Conservation (phyloP, 805 yeast species). For the Candida caryicola region DNA sequence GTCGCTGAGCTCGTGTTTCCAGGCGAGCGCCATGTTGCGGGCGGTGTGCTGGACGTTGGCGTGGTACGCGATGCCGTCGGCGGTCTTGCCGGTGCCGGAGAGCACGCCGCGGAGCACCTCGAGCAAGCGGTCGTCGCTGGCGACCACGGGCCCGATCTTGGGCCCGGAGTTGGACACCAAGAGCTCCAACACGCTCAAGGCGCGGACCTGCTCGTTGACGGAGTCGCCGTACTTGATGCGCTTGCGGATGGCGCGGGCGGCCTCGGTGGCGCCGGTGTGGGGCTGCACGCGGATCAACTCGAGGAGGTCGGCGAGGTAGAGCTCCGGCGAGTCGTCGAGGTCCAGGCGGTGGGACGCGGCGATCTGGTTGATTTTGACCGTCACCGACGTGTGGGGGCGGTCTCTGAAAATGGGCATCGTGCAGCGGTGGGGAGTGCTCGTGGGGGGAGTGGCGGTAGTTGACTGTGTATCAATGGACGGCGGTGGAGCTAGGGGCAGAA, state of each 20-base stretch:
- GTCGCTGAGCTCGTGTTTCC: constrained; percentile 61
- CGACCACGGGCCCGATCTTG: constrained; percentile 43
- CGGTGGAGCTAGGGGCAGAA: too few relatives aligned
- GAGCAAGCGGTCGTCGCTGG: constrained; percentile 64
- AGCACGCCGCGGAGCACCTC: constrained; percentile 59
- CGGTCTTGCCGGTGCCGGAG: constrained; percentile 34
- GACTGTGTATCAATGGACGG: too few relatives aligned
- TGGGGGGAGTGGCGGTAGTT: not conserved
- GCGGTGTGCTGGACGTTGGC: constrained; percentile 46
- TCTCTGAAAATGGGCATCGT: constrained; percentile 48
- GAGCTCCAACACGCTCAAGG: constrained; percentile 46
- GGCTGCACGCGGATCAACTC: constrained; percentile 46
- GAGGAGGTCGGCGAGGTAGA: constrained; percentile 55
- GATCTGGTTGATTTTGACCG: constrained; percentile 58
- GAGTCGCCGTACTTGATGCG: constrained; percentile 78
- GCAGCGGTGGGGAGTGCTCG: not conserved
- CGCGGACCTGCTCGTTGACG: constrained; percentile 58
- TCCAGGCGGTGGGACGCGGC: constrained; percentile 42
- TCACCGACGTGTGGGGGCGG: constrained; percentile 68
- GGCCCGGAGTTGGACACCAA: constrained; percentile 43
- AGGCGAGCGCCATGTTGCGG: constrained; percentile 53
- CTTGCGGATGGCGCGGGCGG: constrained; percentile 89
- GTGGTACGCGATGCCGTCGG: constrained; percentile 36
- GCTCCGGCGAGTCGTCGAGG: constrained; percentile 35
- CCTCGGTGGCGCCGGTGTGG: constrained; percentile 53